Conservation (phyloP, 345 rosid species). For the Ceriops decandra region DNA sequence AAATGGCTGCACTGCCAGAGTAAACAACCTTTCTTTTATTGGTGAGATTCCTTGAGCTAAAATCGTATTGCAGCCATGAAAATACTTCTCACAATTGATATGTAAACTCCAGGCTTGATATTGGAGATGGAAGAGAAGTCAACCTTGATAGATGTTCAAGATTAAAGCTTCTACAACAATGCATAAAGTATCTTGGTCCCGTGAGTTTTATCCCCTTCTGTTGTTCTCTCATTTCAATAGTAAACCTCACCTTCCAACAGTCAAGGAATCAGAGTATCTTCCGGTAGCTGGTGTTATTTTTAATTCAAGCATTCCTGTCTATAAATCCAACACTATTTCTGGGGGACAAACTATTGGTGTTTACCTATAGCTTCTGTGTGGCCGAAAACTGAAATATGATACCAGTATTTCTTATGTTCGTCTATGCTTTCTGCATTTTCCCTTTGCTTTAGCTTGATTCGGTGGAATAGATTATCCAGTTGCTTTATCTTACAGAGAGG, state of each 20-base stretch:
- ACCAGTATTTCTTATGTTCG: no score
- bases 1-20: constrained; percentile 86
- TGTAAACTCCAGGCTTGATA: constrained; percentile 67
- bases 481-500: neutral
- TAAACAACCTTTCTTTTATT: constrained; percentile 79
- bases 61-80: neutral
- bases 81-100: constrained; percentile 6
- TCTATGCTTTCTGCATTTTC: neutral
- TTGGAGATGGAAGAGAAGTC: constrained; percentile 76
- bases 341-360: no score
- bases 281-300: neutral
- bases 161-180: constrained; percentile 74
- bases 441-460: neutral
- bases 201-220: constrained; percentile 43
- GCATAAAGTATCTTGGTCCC: constrained; percentile 92
- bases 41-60: constrained; percentile 39
- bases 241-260: neutral
- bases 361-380: no score
- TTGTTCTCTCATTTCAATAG: neutral
- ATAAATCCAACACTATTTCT: neutral
- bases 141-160: constrained; percentile 65
- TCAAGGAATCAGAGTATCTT: constrained; percentile 4
- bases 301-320: neutral
- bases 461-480: neutral
- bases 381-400: no score